phyloP scores from a whole-genome alignment of 257 asterid genomes.

The Verbascum thapsus region DNA sequence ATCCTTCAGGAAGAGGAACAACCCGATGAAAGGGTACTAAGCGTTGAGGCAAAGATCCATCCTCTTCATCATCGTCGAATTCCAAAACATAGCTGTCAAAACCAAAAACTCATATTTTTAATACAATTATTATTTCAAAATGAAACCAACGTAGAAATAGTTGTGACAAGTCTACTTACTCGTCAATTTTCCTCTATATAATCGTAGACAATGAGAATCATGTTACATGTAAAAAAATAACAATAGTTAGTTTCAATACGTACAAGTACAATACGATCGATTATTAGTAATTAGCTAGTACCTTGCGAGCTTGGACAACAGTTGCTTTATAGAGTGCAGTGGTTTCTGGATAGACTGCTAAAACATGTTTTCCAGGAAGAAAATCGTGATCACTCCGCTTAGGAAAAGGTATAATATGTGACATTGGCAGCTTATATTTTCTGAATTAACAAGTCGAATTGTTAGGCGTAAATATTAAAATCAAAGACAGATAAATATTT shows the following conservation, averaged over 20 bases:
- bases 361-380: constrained; percentile 82
- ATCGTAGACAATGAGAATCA: constrained; percentile 29
- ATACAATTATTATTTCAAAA: not conserved
- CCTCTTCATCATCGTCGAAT: constrained; percentile 96
- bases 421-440: constrained; percentile 89
- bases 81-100: constrained; percentile 75
- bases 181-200: constrained; percentile 80
- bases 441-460: too few species aligned
- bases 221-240: constrained; percentile 32
- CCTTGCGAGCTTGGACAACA: constrained; percentile 89
- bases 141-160: not conserved
- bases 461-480: too few species aligned
- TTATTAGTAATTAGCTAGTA: constrained; percentile 35
- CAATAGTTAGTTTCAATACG: constrained; percentile 37
- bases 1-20: constrained; percentile 84
- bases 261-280: not conserved
- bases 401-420: constrained; percentile 92
- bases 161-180: constrained; percentile 51
- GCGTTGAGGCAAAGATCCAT: constrained; percentile 83
- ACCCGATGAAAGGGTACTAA: constrained; percentile 84
- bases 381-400: constrained; percentile 79
- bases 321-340: constrained; percentile 96
- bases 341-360: constrained; percentile 97
- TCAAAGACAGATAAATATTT: too few species aligned
- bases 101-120: constrained; percentile 7